These are phyloP conservation scores for Juglanconis juglandina DNA, from an alignment of 2,329 filamentous ascomycete species.

Conservation along the genomic window DNA sequence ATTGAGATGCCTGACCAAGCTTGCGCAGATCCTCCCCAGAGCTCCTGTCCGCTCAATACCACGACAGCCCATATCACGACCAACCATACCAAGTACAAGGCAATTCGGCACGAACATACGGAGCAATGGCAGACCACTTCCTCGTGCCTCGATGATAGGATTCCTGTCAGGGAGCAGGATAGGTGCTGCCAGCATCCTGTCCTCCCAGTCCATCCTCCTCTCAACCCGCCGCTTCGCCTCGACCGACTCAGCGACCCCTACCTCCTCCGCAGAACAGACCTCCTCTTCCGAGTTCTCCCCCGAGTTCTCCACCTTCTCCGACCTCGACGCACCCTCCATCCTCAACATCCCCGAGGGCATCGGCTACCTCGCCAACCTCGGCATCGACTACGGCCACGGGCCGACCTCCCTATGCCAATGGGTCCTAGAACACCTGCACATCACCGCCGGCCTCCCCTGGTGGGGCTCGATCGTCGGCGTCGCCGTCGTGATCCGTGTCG, in stretches of 20 bases:
- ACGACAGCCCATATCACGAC: conserved; percentile 1
- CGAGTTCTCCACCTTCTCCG: conserved; percentile 30
- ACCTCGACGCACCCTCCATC: conserved; percentile 39
- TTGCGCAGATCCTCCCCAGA: conserved; percentile 14
- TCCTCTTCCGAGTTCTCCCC: conserved; percentile 22
- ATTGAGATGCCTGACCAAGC: background rate
- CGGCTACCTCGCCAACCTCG: conserved; percentile 78
- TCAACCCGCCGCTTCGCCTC: conserved; percentile 21
- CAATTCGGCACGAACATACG: conserved; percentile 30
- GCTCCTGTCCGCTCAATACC: conserved; percentile 16
- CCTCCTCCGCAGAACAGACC: conserved; percentile 16
- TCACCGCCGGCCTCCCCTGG: conserved; percentile 76
- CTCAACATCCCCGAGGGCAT: conserved; percentile 68
- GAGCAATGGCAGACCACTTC: conserved; percentile 11
- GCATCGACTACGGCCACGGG: conserved; percentile 84
- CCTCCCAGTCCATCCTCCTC: conserved; percentile 18
- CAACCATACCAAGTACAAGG: conserved; percentile 16
- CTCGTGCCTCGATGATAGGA: background rate
- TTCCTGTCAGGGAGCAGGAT: conserved; percentile 20
- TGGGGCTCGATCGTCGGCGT: conserved; percentile 69
- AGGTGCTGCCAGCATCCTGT: conserved; percentile 18
- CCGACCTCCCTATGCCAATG: conserved; percentile 71
- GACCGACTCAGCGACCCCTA: conserved; percentile 25
- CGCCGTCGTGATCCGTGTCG: conserved; percentile 60
- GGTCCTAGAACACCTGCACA: conserved; percentile 76